Base-by-base conservation (phyloP, 2,329 filamentous ascomycete genomes). In the Alternaria dauci region DNA sequence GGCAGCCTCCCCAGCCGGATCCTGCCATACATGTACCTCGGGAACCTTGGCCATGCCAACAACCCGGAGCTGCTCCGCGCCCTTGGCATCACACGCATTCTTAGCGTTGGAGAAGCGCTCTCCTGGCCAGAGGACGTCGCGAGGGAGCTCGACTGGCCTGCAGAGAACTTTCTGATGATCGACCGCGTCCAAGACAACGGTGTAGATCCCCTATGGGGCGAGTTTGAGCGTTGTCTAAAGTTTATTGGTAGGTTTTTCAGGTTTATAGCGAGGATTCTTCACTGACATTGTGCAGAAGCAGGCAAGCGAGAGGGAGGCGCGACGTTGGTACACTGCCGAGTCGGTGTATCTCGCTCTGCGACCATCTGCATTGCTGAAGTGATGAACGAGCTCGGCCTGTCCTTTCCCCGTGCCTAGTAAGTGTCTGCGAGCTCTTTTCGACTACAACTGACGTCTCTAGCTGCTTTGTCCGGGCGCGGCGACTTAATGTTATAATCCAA, bases 341-440 rank as follows among this genome's bases (percentile, higher is more conserved):
- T 99, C 8, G 95, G 95, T 48, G 95, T 99, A 55, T 97, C 94
- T 52, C 88, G 95, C 52, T 97, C 93, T 64, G 95, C 95, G 12
- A 99, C 94, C 2, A 97, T 99, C 63, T 98, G 95, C 77, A 99
- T 99, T 72, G 95, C 95, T n/a, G 94, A 98, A 79, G 93, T 98
- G 36, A 99, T 99, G 95, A 89, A 90, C 36, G 85, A 90, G 26
- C 80, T 93, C 70, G 85, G 88, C 23, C 81, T 97, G 66, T 95
- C 93, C 0, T 94, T 98, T 71, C 93, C 95, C 12, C 87, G 92
- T 56, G 95, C 95, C 60, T 99, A 99, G 85, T 87, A 79, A 76
- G 85, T 82, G 11, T 53, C 7, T 14, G 5, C 36, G 2, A 9
- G 25, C 8, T 18, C 42, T 20, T 12, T 7, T n/a, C 30, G 41